These are phyloP conservation scores for Psilocybe mexicana DNA, from an alignment of 1,284 basidiomycete genomes.

Conservation along the genomic window DNA sequence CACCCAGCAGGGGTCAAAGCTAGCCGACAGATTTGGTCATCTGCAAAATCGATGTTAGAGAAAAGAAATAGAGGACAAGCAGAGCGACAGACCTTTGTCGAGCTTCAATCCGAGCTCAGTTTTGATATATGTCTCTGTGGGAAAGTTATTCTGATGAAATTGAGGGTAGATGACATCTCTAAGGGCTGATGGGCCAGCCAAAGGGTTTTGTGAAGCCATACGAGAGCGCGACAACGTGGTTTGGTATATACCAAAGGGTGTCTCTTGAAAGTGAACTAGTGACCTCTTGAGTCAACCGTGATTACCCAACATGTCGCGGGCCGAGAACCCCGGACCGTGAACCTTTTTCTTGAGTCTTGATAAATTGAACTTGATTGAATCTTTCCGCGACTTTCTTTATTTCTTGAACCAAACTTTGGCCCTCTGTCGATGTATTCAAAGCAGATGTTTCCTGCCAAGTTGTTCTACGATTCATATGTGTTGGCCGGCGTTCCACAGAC, in stretches of 20 bases:
- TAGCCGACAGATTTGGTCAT: constrained; percentile 90
- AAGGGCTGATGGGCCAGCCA: constrained; percentile 64
- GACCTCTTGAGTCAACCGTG: no score
- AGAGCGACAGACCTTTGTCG: constrained; percentile 72
- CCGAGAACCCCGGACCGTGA: no score
- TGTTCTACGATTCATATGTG: no score
- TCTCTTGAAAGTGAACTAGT: no score
- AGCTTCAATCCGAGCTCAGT: constrained; percentile 85
- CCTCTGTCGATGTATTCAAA: no score
- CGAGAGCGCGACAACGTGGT: neutral
- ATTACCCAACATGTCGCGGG: no score
- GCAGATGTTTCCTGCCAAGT: no score
- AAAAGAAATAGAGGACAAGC: constrained; percentile 2
- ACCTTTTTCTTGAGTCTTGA: no score
- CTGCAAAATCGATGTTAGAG: constrained; percentile 39
- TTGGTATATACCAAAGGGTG: neutral
- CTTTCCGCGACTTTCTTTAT: no score
- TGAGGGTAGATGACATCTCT: constrained; percentile 83
- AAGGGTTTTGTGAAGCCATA: constrained; percentile 51
- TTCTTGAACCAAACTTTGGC: no score
- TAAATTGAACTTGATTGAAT: no score
- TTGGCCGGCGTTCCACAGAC: no score
- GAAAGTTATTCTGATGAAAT: constrained; percentile 92
- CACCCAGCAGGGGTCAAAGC: constrained; percentile 81
- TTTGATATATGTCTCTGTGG: constrained; percentile 85